Percentiles rank a stretch among this genome's conserved stretches.
phyloP scores from a whole-genome alignment of 371 early-diverging fungal genomes.

The Zychaea mexicana region DNA sequence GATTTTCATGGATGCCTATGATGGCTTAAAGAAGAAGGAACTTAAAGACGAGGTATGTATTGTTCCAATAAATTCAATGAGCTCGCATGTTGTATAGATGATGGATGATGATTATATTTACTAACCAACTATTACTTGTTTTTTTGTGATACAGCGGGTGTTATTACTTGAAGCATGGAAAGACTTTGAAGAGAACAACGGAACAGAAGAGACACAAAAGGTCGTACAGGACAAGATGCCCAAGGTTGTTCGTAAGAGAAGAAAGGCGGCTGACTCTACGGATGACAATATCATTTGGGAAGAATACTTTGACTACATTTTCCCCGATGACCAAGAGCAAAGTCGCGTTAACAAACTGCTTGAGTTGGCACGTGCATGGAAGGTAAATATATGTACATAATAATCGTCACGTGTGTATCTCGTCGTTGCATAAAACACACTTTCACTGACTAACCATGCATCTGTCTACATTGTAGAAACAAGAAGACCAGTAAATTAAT shows the following conservation, averaged over 20 bases:
- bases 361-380: slow-evolving; percentile 91
- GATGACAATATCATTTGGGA: slow-evolving; percentile 79
- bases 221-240: slow-evolving; percentile 80
- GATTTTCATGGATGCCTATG: slow-evolving; percentile 77
- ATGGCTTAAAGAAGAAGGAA: slow-evolving; percentile 67
- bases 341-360: slow-evolving; percentile 87
- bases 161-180: slow-evolving; percentile 91
- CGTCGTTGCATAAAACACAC: too few relatives aligned
- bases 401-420: too few relatives aligned
- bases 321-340: slow-evolving; percentile 90
- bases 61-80: too few relatives aligned
- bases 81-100: too few relatives aligned
- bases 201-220: slow-evolving; percentile 55
- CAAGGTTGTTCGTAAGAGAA: slow-evolving; percentile 87
- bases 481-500: background rate
- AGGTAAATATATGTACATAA: background rate
- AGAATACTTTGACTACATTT: slow-evolving; percentile 97
- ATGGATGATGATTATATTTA: background rate
- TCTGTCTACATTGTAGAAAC: background rate
- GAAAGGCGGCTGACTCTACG: slow-evolving; percentile 59
- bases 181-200: slow-evolving; percentile 82
- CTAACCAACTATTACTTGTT: background rate
- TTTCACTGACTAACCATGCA: too few relatives aligned
- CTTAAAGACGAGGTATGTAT: slow-evolving; percentile 68
- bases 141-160: slow-evolving; percentile 60